Evolutionary conservation across 495 filamentous ascomycete species (phyloP).

Genomic region (Aspergillus olivimuriae): DNA sequence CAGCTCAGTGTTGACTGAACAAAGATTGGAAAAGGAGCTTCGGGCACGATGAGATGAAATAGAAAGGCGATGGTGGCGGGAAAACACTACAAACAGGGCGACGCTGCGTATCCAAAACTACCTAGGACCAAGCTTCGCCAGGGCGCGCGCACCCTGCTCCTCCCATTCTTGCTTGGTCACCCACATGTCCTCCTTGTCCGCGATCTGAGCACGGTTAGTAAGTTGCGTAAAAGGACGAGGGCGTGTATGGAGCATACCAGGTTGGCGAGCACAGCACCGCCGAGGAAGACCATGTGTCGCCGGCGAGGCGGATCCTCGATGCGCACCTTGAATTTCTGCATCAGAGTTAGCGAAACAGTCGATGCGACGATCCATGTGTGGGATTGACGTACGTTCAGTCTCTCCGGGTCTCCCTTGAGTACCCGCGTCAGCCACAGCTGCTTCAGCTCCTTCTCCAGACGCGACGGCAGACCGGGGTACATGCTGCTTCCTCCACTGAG

Average conservation of each 20-base stretch:
- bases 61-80: too few species aligned
- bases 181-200: conserved; percentile 98
- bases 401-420: conserved; percentile 80
- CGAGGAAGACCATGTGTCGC: conserved; percentile 98
- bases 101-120: too few species aligned
- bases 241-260: conserved; percentile 50
- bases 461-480: conserved; percentile 92
- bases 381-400: conserved; percentile 60
- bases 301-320: conserved; percentile 96
- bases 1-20: too few species aligned
- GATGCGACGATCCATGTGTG: not conserved
- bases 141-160: conserved; percentile 77
- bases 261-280: conserved; percentile 93
- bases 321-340: conserved; percentile 95
- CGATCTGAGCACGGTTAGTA: conserved; percentile 56
- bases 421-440: conserved; percentile 96
- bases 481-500: conserved; percentile 95
- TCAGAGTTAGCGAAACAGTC: conserved; percentile 14
- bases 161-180: conserved; percentile 94
- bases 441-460: conserved; percentile 97
- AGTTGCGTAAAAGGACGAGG: not conserved
- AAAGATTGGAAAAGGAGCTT: too few species aligned
- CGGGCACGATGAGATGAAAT: too few species aligned
- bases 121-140: conserved; percentile 89
- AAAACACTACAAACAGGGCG: conserved; percentile 4